These are phyloP conservation scores for Cystobasidiaceae sp. DNA, from an alignment of 1,284 basidiomycete species.

Conservation along the genomic window DNA sequence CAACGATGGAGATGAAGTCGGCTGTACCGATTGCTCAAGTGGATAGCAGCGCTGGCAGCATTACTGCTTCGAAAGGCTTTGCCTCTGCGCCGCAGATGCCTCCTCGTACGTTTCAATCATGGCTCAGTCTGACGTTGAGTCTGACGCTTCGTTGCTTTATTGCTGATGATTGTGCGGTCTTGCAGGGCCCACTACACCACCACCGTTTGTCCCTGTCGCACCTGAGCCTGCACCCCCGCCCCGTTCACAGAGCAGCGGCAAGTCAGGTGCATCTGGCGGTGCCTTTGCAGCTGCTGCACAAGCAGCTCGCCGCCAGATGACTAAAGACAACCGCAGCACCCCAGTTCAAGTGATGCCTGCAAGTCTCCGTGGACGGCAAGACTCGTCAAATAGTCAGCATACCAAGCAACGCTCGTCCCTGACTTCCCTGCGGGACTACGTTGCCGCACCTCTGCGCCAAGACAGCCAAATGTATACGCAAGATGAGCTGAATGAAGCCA, in stretches of 20 bases:
- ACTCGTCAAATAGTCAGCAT: neutral
- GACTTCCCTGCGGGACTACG: slow-evolving; percentile 14
- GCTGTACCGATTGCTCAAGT: too few species aligned
- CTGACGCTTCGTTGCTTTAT: too few species aligned
- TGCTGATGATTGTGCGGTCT: too few species aligned
- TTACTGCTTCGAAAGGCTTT: too few species aligned
- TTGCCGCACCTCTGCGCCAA: neutral
- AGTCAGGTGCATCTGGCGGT: neutral
- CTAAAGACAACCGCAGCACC: neutral
- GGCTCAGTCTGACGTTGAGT: too few species aligned
- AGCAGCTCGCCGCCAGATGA: slow-evolving; percentile 22
- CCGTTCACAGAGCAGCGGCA: neutral
- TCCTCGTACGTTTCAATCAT: too few species aligned
- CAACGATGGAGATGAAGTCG: too few species aligned
- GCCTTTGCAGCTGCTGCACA: slow-evolving; percentile 13
- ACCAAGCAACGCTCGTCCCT: slow-evolving; percentile 2
- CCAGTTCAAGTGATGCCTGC: neutral
- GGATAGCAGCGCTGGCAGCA: too few species aligned
- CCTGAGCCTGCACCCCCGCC: neutral
- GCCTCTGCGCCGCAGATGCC: too few species aligned
- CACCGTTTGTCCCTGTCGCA: too few species aligned
- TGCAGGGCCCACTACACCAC: too few species aligned
- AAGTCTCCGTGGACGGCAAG: neutral
- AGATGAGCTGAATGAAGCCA: neutral
- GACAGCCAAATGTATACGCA: neutral